phyloP scores from a whole-genome alignment of 2,329 filamentous ascomycete genomes.

The Pseudocercospora macadamiae region DNA sequence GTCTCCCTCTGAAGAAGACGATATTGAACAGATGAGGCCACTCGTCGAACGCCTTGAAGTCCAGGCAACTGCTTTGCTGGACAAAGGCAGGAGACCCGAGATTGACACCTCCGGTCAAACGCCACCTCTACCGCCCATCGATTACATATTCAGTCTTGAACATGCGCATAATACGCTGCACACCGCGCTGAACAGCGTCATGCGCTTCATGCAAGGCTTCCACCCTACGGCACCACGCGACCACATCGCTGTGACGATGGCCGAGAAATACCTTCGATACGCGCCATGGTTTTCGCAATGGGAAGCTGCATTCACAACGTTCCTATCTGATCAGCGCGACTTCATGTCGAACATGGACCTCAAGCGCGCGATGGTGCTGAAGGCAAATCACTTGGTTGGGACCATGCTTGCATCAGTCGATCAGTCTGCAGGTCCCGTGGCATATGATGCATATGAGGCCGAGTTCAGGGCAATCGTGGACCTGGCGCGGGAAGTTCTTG shows the following conservation, averaged over 20 bases:
- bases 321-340: constrained; percentile 30
- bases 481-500: constrained; percentile 36
- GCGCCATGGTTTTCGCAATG: constrained; percentile 37
- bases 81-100: constrained; percentile 34
- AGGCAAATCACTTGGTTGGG: constrained; percentile 38
- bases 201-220: constrained; percentile 39
- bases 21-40: constrained; percentile 38
- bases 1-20: constrained; percentile 32
- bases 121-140: constrained; percentile 32
- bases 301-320: constrained; percentile 35
- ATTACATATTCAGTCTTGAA: constrained; percentile 36
- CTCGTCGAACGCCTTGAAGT: constrained; percentile 38
- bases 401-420: constrained; percentile 38
- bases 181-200: constrained; percentile 38
- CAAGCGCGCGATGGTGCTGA: constrained; percentile 41
- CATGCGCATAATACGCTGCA: constrained; percentile 39
- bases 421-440: constrained; percentile 35
- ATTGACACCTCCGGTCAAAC: constrained; percentile 32
- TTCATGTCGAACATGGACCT: constrained; percentile 36
- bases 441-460: constrained; percentile 37
- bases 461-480: constrained; percentile 40
- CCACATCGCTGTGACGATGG: constrained; percentile 36
- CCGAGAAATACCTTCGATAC: constrained; percentile 37
- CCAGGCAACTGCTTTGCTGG: constrained; percentile 37
- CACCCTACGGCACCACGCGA: constrained; percentile 33